Evolutionary conservation across 164 flowering plant genomes (phyloP), one percentile per base, ranked within the genome.

Genomic region (Aristolochia fimbriata): DNA sequence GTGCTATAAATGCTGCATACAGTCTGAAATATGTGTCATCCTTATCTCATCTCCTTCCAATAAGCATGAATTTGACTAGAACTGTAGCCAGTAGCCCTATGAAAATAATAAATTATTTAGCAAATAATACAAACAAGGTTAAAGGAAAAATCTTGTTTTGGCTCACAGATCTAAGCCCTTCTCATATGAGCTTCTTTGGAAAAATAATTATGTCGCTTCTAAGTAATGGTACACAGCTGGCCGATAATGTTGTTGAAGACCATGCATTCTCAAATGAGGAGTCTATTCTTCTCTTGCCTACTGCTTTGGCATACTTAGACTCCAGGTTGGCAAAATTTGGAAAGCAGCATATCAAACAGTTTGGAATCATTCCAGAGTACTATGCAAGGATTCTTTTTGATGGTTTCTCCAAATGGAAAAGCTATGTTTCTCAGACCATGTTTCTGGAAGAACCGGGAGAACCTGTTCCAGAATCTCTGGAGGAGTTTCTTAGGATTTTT

Each of bases 261-360:
- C 15, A 48, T 27, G 6, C n/a, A 55, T 21, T 46, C 73, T 74
- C 89, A 45, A 79, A 78, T 70, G 78, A 79, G 51, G 79, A 81
- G n/a, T 71, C 70, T 52, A 20, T 92, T 68, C 70, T 93, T 79
- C 91, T 87, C 65, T 74, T 93, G 63, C 97, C 98, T 53, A 78
- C 80, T 72, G 80, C 83, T 62, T 56, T 76, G 50, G 72, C 76
- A 50, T 89, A 70, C 72, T 58, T 93, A 64, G 61, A 71, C 31
- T 77, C 78, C 31, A 49, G 68, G 62, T 52, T 58, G 14, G 21
- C 43, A 55, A 82, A 68, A 62, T 79, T 73, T 43, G 78, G 83
- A 24, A 71, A 70, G 61, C 76, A 68, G 57, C 63, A 23, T 55
- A 31, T 57, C 60, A 55, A 61, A 64, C 62, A 63, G 57, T 61